Evolutionary conservation across 2,329 filamentous ascomycete species (phyloP), one percentile per base, ranked within the genome.

Genomic region (Colletotrichum sansevieriae): DNA sequence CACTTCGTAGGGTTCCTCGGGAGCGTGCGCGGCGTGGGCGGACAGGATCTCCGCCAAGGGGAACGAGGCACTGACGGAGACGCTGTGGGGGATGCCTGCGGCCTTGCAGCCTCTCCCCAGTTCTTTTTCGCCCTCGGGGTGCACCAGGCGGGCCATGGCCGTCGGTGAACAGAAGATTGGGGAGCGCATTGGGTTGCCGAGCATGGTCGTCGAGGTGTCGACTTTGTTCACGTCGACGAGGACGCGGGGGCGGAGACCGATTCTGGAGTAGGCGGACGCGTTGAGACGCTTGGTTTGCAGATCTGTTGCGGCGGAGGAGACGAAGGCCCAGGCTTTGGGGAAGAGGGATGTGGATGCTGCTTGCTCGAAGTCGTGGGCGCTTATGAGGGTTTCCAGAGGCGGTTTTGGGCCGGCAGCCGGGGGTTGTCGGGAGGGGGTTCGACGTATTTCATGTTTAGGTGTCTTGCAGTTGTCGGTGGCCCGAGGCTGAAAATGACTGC

Each of bases 281-380:
- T 92, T 92, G 57, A 84, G 82, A 57, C 70, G 72, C 55, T 89
- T 87, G 43, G 90, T 87, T 73, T 84, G 84, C n/a, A 82, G 76
- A 74, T 85, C 90, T 6, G 88, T 91, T 11, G 90, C 87, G 2
- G 89, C 90, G 9, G 88, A 90, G 20, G 88, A 90, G 74, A 90
- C 87, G 74, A 91, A 92, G 0, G 90, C 90, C 88, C 88, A 91
- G n/a, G 89, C 87, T 74, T 92, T 92, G 22, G 85, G 83, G 9
- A 83, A 83, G 55, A 90, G 82, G 6, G 84, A 85, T 29, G 80
- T 79, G 15, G 84, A 82, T 4, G 90, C 89, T 0, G 85, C 87
- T 11, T 79, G 67, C 59, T 88, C 84, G 74, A 91, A 91, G 78
- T 92, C 90, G 70, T 89, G 81, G 7, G 85, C 68, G 72, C 83